Evolutionary conservation across 192 early-diverging fungal species (phyloP), one percentile per base, ranked within the genome.

Genomic region (Coemansia sp.): DNA sequence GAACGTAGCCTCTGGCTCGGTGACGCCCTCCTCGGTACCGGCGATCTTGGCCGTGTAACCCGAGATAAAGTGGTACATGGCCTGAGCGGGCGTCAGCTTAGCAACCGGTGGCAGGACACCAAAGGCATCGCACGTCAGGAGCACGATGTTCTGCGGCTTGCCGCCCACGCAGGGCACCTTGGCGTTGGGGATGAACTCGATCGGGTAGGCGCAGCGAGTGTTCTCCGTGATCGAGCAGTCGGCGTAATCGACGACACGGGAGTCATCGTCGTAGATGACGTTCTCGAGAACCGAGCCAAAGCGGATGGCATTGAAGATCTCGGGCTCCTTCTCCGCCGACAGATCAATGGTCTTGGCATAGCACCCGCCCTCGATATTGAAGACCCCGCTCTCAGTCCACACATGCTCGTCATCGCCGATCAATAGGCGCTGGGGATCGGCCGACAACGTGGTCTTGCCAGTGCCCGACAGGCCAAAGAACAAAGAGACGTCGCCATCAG

Each of bases 321-420:
- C 96, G 62, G 96, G 96, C 75, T 99, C 96, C 88, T 97, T 99
- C 71, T 94, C 94, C 41, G 89, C 89, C 11, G 94, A 95, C 39
- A 99, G 85, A 67, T 96, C 93, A 67, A 99, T 94, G 69, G 90
- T 90, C 85, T 99, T 99, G 68, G 96, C 96, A 73, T 99, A 99
- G 86, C 96, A 99, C 34, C 96, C 96, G 64, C 96, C 96, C 85
- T 99, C 96, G 64, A 99, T 96, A 86, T 99, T 99, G 90, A 99
- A 99, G 59, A 97, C 84, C 67, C 95, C 95, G 43, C 88, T 86
- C 70, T 97, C 93, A n/a, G 91, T 92, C 96, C 96, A 99, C 79
- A 95, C 96, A 83, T 99, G 96, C 84, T 99, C 96, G 84, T 99
- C 96, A 82, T 99, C 96, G 82, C 96, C 96, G 75, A 99, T 99